Base-by-base conservation (phyloP, 345 rosid species). In the Lepidium sativum region DNA sequence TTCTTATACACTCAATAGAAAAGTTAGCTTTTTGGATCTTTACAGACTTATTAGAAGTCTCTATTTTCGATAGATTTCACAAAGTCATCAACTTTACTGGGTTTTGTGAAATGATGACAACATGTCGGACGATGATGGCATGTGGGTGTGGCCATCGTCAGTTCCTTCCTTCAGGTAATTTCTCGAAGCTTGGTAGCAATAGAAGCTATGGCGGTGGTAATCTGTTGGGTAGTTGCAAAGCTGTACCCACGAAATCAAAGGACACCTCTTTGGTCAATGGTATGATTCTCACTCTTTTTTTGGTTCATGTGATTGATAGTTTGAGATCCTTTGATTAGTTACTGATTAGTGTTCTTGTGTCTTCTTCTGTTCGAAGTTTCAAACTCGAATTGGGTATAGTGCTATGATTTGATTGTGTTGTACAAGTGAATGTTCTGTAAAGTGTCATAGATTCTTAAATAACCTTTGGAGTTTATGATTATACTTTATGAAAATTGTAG, bases 181-280 rank as follows among this genome's bases (percentile, higher is more conserved):
- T 48, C 53, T 73, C 63, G 1, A 74, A 60, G 67, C 29, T 63
- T 48, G 65, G 67, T 34, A 65, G 62, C 25, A 31, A 1, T 11
- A 63, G 82, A 8, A 70, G 72, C 55, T 38, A 47, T 20, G 56
- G 38, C n/a, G 66, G 70, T 60, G 74, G 81, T 32, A 83, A 77
- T 65, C 55, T 80, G 80, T 71, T 74, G 42, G 75, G 53, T 51
- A 68, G 74, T 52, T 77, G 86, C 68, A 75, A 78, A 62, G 88
- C 77, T n/a, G 71, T 78, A 55, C 80, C 94, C 8, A 85, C 94
- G 0, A 89, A 79, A 73, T 50, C 92, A 60, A 81, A 84, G 2
- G 86, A 83, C 55, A 70, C 70, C 65, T 41, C 81, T 70, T 77
- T 83, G 35, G 18, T 59, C 66, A 53, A 69, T 49, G 95, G 97